Evolutionary conservation across 139 green algal species (phyloP).

Genomic region (Volvox africanus): DNA sequence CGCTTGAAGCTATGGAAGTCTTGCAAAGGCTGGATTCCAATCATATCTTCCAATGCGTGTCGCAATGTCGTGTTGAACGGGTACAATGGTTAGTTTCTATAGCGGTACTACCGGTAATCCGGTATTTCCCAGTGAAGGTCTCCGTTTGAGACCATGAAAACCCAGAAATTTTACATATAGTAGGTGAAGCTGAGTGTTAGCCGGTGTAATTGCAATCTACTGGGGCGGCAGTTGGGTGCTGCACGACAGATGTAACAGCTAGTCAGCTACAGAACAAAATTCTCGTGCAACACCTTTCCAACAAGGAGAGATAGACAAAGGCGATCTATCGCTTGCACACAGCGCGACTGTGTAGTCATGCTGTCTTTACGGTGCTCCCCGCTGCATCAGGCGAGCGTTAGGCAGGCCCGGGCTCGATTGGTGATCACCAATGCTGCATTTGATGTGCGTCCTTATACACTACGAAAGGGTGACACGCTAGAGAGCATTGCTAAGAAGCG

Average conservation of each 20-base stretch:
- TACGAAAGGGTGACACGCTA: slow-evolving; percentile 86
- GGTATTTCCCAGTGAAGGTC: too few relatives aligned
- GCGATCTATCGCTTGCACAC: not conserved
- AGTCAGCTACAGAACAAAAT: not conserved
- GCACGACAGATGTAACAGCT: not conserved
- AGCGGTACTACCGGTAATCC: too few relatives aligned
- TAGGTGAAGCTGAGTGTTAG: not conserved
- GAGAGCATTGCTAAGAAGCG: slow-evolving; percentile 86
- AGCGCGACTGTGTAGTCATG: not conserved
- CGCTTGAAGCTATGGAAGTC: too few relatives aligned
- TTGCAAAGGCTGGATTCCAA: too few relatives aligned
- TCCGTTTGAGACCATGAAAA: not conserved
- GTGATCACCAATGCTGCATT: slow-evolving; percentile 11
- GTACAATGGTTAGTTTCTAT: too few relatives aligned
- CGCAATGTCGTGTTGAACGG: too few relatives aligned
- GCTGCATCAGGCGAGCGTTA: not conserved
- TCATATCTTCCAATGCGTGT: too few relatives aligned
- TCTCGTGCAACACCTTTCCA: not conserved
- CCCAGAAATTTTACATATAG: not conserved
- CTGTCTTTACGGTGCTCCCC: not conserved
- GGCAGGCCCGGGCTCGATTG: not conserved
- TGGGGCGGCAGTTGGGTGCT: too few relatives aligned
- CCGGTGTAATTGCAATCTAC: not conserved
- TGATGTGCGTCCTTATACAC: slow-evolving; percentile 88
- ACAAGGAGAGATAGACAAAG: not conserved